phyloP scores from a whole-genome alignment of 768 basidiomycete species.

The Psilocybe azurescens region DNA sequence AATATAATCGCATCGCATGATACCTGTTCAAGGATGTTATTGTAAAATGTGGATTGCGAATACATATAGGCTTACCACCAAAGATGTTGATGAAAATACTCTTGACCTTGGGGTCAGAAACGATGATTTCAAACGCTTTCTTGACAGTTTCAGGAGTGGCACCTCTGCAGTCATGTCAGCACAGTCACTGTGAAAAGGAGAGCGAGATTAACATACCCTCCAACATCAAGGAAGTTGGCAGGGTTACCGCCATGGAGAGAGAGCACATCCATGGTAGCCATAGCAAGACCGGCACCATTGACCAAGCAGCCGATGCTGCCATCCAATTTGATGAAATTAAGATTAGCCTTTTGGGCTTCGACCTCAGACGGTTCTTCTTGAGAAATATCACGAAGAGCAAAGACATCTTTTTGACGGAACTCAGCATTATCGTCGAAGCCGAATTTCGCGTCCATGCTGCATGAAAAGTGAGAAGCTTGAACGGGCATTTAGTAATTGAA shows the following conservation, averaged over 20 bases:
- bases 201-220: slow-evolving; percentile 62
- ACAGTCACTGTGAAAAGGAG: background rate
- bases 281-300: slow-evolving; percentile 97
- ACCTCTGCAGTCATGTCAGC: slow-evolving; percentile 55
- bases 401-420: slow-evolving; percentile 95
- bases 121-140: slow-evolving; percentile 97
- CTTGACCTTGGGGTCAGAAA: slow-evolving; percentile 91
- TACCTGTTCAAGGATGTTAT: slow-evolving; percentile 50
- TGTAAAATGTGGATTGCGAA: background rate
- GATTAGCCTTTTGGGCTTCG: slow-evolving; percentile 92
- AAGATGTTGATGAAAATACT: slow-evolving; percentile 99
- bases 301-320: slow-evolving; percentile 97
- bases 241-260: slow-evolving; percentile 95
- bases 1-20: slow-evolving; percentile 99
- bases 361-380: slow-evolving; percentile 99
- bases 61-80: slow-evolving; percentile 57
- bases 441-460: slow-evolving; percentile 99
- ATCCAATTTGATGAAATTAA: slow-evolving; percentile 99
- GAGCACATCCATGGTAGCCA: slow-evolving; percentile 99
- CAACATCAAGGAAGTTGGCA: slow-evolving; percentile 98
- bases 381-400: slow-evolving; percentile 85
- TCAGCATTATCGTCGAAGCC: slow-evolving; percentile 99
- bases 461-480: slow-evolving; percentile 10
- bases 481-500: slow-evolving; percentile 7
- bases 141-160: slow-evolving; percentile 99